These are phyloP conservation scores for Fraxinus platypoda DNA, from an alignment of 305 asterid genomes.

Conservation along the genomic window DNA sequence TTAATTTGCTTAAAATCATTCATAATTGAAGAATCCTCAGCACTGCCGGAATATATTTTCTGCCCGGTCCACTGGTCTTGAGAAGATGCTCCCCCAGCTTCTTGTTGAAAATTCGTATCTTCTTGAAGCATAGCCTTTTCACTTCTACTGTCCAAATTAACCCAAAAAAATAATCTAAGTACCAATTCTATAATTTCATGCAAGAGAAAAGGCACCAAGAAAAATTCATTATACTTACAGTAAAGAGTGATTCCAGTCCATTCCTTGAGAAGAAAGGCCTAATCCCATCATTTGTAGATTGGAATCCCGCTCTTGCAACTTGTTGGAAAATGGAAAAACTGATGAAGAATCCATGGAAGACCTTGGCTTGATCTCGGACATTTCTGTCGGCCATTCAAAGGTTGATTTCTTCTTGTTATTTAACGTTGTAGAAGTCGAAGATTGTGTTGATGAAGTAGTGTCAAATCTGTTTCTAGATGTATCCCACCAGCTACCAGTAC, in stretches of 20 bases:
- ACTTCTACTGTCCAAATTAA: slow-evolving; percentile 35
- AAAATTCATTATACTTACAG: slow-evolving; percentile 46
- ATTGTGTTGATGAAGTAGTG: slow-evolving; percentile 31
- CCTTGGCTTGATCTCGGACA: slow-evolving; percentile 51
- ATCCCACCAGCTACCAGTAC: slow-evolving; percentile 90
- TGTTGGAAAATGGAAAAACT: slow-evolving; percentile 24
- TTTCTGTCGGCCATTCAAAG: slow-evolving; percentile 62
- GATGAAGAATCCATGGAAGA: slow-evolving; percentile 46
- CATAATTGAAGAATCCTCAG: slow-evolving; percentile 38
- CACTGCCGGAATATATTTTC: slow-evolving; percentile 46
- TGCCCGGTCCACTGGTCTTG: slow-evolving; percentile 56
- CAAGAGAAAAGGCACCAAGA: not conserved
- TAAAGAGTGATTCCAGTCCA: slow-evolving; percentile 81
- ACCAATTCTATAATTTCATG: not conserved
- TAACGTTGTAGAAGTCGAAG: slow-evolving; percentile 44
- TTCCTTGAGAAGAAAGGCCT: slow-evolving; percentile 69
- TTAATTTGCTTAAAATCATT: slow-evolving; percentile 51
- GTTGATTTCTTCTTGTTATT: slow-evolving; percentile 37
- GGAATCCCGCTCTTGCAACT: slow-evolving; percentile 40
- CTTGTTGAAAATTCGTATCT: slow-evolving; percentile 52
- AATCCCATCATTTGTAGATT: slow-evolving; percentile 77
- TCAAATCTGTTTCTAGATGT: slow-evolving; percentile 51
- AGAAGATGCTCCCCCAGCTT: slow-evolving; percentile 28
- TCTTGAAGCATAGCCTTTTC: slow-evolving; percentile 67
- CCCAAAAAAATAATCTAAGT: not conserved